Evolutionary conservation across 116 monocot species (phyloP).

Genomic region (Dioscorea cayenensis): DNA sequence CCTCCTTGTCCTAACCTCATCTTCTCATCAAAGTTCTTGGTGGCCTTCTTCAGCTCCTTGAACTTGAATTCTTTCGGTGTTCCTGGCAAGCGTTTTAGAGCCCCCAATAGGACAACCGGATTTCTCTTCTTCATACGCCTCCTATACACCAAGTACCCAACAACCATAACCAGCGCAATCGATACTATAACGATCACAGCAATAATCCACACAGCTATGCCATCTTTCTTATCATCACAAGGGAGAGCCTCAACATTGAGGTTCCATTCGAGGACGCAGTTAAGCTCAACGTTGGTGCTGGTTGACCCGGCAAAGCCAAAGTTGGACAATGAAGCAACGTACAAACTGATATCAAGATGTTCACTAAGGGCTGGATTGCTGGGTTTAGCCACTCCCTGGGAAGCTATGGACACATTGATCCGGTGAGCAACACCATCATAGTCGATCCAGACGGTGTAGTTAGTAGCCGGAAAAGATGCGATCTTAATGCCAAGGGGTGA

Average conservation of each 20-base stretch:
- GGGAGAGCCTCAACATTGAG: conserved; percentile 44
- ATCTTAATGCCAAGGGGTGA: conserved; percentile 36
- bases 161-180: not conserved
- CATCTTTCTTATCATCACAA: not conserved
- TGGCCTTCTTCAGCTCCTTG: conserved; percentile 43
- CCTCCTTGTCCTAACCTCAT: conserved; percentile 57
- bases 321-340: conserved; percentile 34
- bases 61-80: conserved; percentile 59
- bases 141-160: not conserved
- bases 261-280: conserved; percentile 58
- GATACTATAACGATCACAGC: conserved; percentile 21
- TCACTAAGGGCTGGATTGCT: conserved; percentile 12
- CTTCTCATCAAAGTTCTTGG: conserved; percentile 43
- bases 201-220: conserved; percentile 7
- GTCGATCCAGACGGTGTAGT: conserved; percentile 58
- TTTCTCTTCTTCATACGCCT: conserved; percentile 9
- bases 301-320: conserved; percentile 89
- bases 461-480: conserved; percentile 5
- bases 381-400: conserved; percentile 20
- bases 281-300: conserved; percentile 44
- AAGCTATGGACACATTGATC: conserved; percentile 40
- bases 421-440: conserved; percentile 32
- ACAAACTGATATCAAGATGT: conserved; percentile 45
- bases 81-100: conserved; percentile 42
- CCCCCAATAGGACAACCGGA: conserved; percentile 9